Base-by-base conservation (phyloP, 2,329 filamentous ascomycete genomes). In the Plenodomus biglobosus region DNA sequence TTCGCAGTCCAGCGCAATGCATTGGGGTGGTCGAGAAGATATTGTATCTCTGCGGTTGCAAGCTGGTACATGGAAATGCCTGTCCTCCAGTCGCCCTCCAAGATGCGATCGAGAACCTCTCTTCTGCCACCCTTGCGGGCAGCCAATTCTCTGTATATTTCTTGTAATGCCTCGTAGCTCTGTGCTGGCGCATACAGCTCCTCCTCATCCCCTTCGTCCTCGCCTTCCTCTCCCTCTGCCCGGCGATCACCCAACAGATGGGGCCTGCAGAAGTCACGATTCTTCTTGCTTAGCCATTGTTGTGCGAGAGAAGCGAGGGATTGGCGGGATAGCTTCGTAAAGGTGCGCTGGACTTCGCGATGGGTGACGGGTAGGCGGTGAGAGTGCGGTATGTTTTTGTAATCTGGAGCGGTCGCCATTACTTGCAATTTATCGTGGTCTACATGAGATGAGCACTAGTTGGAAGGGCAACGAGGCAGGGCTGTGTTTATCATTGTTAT, bases 271-370 rank as follows among this genome's bases (percentile, higher is more conserved):
- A 80, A 75, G 3, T 79, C 71, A 35, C 84, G 76, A 54, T 87
- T 85, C 54, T 79, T 76, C 40, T 86, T 82, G 48, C 86, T 82
- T 2, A 95, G 83, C 90, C 90, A 95, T 73, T 87, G 81, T 18
- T 91, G 78, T 0, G 82, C 87, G 8, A 95, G 79, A 0, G 84
- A 82, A 20, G 94, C 74, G 18, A 95, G 80, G 0, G 87, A 84
- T 39, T 85, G 76, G 42, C 90, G 85, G 1, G 88, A 87, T 16
- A 95, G 79, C 45, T 85, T 85, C 51, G 77, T 80, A 40, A 95
- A 78, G 35, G 81, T 78, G 69, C 87, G 90, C 55, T 80, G 69
- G 40, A 90, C 80, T 22, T 84, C 77, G 38, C 81, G 76, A 64
- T 86, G 87, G 49, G 81, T 76, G 8, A 86, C 77, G 48, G 85